These are phyloP conservation scores for Leccinum subgranulosum DNA, from an alignment of 768 basidiomycete genomes.

Conservation along the genomic window DNA sequence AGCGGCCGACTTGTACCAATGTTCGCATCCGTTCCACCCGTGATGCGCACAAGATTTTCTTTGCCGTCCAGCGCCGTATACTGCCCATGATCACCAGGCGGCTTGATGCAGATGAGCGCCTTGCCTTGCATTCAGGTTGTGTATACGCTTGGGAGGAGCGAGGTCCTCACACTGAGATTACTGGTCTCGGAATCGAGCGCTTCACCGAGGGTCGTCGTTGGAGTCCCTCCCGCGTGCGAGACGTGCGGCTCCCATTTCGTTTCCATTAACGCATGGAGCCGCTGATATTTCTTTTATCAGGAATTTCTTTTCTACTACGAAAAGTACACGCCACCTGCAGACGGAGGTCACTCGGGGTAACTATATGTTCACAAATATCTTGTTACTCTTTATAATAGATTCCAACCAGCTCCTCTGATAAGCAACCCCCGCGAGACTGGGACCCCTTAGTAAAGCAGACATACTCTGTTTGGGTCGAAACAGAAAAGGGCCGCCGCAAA, in stretches of 20 bases:
- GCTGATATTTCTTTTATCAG: conserved; percentile 37
- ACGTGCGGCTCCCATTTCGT: conserved; percentile 46
- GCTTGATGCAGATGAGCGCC: conserved; percentile 73
- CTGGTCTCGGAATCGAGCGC: conserved; percentile 77
- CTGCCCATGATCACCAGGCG: conserved; percentile 75
- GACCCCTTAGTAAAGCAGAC: conserved; percentile 79
- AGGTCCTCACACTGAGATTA: conserved; percentile 68
- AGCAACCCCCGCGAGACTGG: conserved; percentile 57
- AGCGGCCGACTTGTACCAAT: conserved; percentile 62
- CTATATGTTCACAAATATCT: conserved; percentile 8
- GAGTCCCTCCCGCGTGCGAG: conserved; percentile 81
- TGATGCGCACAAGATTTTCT: conserved; percentile 82
- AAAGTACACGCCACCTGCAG: conserved; percentile 52
- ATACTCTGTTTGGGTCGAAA: conserved; percentile 75
- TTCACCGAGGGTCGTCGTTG: conserved; percentile 83
- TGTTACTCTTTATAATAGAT: conserved; percentile 6
- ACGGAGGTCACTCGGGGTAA: conserved; percentile 44
- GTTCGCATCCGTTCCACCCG: conserved; percentile 72
- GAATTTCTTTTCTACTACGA: conserved; percentile 87
- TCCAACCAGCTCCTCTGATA: conserved; percentile 37
- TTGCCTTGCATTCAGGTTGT: conserved; percentile 43
- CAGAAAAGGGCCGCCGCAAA: conserved; percentile 63
- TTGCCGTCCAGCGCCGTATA: conserved; percentile 57
- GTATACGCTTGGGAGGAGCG: conserved; percentile 74
- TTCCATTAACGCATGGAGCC: background rate